Conservation (phyloP, 768 basidiomycete species). For the Neoboletus magnificus region DNA sequence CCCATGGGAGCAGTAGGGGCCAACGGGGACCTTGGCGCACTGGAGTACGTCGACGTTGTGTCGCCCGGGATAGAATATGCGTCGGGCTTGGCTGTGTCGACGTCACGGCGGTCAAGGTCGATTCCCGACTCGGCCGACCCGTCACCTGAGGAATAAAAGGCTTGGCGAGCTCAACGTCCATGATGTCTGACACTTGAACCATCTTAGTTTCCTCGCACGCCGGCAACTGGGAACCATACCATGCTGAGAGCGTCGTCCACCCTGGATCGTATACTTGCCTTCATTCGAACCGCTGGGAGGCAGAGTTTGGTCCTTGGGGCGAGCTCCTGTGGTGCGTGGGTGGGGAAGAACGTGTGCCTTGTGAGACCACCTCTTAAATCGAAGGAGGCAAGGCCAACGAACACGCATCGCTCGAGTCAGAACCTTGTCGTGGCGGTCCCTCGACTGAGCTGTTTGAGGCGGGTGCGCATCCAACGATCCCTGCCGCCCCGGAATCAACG, state of each 20-base stretch:
- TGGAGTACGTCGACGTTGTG: constrained; percentile 41
- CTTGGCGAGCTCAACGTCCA: constrained; percentile 76
- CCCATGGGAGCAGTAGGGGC: constrained; percentile 13
- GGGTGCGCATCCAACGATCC: constrained; percentile 18
- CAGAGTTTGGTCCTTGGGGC: constrained; percentile 61
- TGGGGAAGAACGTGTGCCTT: constrained; percentile 22
- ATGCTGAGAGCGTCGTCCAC: constrained; percentile 33
- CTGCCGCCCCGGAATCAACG: constrained; percentile 11
- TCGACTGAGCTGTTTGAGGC: constrained; percentile 20
- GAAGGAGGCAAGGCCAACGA: constrained; percentile 41
- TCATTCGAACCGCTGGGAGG: constrained; percentile 60
- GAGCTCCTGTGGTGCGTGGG: constrained; percentile 26
- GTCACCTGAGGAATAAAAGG: constrained; percentile 48
- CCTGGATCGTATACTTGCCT: constrained; percentile 24
- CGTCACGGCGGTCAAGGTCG: constrained; percentile 35
- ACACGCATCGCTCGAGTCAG: constrained; percentile 32
- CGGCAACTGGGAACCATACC: constrained; percentile 15
- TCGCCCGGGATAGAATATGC: constrained; percentile 34
- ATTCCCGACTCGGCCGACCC: constrained; percentile 55
- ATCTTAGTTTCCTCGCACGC: constrained; percentile 44
- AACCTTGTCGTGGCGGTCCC: constrained; percentile 15
- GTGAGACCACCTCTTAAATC: constrained; percentile 38
- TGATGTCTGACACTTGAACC: constrained; percentile 74
- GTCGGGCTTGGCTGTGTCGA: constrained; percentile 7
- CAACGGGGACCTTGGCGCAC: constrained; percentile 26